These are phyloP conservation scores for Polytrichum formosum DNA, from an alignment of 225 moss, liverwort and hornwort genomes.

Conservation along the genomic window DNA sequence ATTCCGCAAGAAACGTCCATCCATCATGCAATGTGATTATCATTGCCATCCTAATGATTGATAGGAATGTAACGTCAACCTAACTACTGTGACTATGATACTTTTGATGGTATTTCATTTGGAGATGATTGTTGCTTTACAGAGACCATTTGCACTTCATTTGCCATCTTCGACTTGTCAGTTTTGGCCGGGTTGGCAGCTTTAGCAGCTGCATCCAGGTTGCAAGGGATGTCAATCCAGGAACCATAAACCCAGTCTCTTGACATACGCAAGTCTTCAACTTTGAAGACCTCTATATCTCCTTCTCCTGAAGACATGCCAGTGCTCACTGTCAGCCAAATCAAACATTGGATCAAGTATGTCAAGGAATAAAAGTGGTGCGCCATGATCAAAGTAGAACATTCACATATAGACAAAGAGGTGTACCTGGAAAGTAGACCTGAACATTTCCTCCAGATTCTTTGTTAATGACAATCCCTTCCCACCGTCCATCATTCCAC, in stretches of 20 bases:
- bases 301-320: conserved; percentile 53
- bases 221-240: conserved; percentile 57
- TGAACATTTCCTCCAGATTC: conserved; percentile 40
- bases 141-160: conserved; percentile 34
- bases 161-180: conserved; percentile 45
- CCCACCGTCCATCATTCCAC: conserved; percentile 98
- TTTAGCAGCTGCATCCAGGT: conserved; percentile 44
- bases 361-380: too few relatives aligned
- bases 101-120: conserved; percentile 28
- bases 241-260: conserved; percentile 80
- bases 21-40: too few relatives aligned
- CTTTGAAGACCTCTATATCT: conserved; percentile 42
- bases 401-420: neutral
- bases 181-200: conserved; percentile 38
- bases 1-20: too few relatives aligned
- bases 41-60: too few relatives aligned
- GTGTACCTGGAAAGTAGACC: conserved; percentile 70
- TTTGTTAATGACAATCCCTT: conserved; percentile 61
- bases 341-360: too few relatives aligned
- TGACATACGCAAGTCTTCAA: conserved; percentile 56
- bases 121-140: conserved; percentile 43
- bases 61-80: too few relatives aligned
- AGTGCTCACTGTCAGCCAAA: neutral
- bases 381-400: neutral
- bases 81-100: conserved; percentile 13